Evolutionary conservation across 352 stramenopile genomes (phyloP).

Genomic region (Pythium aristosporum): DNA sequence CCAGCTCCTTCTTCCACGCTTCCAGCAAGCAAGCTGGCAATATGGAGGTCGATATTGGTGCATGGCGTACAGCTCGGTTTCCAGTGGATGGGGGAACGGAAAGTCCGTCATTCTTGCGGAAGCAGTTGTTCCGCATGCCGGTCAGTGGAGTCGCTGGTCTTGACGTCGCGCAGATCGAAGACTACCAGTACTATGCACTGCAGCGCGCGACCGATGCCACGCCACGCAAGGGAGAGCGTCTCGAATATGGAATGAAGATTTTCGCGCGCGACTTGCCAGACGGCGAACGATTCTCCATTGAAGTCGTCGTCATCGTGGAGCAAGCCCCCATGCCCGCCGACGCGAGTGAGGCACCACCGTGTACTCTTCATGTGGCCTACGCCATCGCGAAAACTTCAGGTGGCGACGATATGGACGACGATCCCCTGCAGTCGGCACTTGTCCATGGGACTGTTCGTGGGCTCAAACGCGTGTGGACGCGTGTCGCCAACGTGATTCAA

Average conservation of each 20-base stretch:
- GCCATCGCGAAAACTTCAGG: constrained; percentile 19
- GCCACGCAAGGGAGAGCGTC: constrained; percentile 21
- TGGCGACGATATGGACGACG: constrained; percentile 19
- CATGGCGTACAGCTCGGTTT: constrained; percentile 35
- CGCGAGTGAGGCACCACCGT: background rate
- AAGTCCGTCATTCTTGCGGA: constrained; percentile 37
- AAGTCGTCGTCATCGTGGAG: constrained; percentile 23
- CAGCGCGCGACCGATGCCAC: background rate
- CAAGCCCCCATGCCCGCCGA: background rate
- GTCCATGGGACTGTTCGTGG: constrained; percentile 43
- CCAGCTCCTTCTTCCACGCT: constrained; percentile 48
- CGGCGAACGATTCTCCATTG: constrained; percentile 57
- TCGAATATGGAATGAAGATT: constrained; percentile 75
- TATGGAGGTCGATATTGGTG: constrained; percentile 64
- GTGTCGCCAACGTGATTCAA: constrained; percentile 43
- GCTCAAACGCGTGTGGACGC: constrained; percentile 57
- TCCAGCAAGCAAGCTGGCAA: constrained; percentile 39
- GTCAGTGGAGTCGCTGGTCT: constrained; percentile 45
- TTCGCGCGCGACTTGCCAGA: constrained; percentile 47
- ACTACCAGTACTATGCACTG: constrained; percentile 65
- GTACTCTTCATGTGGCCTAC: constrained; percentile 42
- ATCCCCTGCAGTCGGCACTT: constrained; percentile 34
- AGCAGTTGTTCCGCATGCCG: constrained; percentile 61
- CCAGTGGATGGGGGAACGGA: background rate
- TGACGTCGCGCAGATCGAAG: constrained; percentile 45